Percentiles rank a stretch among this genome's conserved stretches.
These are phyloP conservation scores for Polygonum aviculare DNA, from an alignment of 148 eudicot genomes.

Conservation along the genomic window DNA sequence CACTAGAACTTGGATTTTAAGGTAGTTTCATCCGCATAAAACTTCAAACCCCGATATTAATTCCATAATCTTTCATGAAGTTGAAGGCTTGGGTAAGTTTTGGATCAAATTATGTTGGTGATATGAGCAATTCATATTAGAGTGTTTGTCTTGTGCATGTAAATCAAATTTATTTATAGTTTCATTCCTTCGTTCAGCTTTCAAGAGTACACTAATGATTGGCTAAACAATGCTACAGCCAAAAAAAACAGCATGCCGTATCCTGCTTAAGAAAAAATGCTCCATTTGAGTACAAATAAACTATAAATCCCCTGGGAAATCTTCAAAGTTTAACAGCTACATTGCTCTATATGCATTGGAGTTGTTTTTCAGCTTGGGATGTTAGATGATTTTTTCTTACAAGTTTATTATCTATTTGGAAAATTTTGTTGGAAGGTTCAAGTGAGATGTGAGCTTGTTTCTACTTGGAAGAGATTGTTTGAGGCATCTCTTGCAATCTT, in stretches of 20 bases:
- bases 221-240: neutral
- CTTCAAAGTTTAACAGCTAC: neutral
- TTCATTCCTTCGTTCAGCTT: neutral
- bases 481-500: neutral
- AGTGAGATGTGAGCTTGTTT: neutral
- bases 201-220: neutral
- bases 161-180: neutral
- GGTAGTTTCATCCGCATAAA: neutral
- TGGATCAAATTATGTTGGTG: neutral
- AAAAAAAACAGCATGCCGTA: neutral
- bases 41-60: neutral
- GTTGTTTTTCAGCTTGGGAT: neutral
- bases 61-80: neutral
- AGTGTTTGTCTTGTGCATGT: neutral
- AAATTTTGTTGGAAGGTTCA: neutral
- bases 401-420: neutral
- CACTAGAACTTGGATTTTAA: neutral
- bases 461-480: neutral
- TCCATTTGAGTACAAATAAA: neutral
- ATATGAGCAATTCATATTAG: neutral
- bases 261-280: neutral
- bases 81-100: neutral
- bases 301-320: neutral
- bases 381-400: neutral
- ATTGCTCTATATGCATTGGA: neutral